Evolutionary conservation across 176 grass and related monocot genomes (phyloP), one percentile per base, ranked within the genome.

Genomic region (Tillandsia fasciculata): DNA sequence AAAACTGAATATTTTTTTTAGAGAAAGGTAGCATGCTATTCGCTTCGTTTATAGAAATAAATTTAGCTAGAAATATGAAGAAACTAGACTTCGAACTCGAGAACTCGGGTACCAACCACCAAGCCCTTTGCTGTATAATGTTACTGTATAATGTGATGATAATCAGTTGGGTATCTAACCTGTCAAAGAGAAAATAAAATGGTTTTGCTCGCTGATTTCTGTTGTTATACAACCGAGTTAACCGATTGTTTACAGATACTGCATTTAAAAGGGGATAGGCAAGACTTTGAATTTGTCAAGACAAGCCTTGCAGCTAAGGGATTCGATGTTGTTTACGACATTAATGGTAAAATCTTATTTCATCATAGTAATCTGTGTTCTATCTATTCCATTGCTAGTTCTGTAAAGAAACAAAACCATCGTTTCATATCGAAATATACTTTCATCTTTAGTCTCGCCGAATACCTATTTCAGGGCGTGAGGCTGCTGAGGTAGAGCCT

Each of bases 211-310:
- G 5, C 33, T 42, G 33, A 42, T 61, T 20, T 61, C 56, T 8
- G 12, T 9, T 22, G 12, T 61, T 61, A 18, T 22, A 23, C 56
- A 18, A 61, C 22, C 56, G 15, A 61, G 22, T n/a, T 61, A 61
- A 20, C 56, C 22, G 56, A 61, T 23, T 76, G 2, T 68, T 20
- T 75, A 9, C 65, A 99, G 94, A 75, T 99, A 48, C 73, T 88
- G 64, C 94, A 99, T 81, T 77, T 99, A 75, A 99, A 99, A 87
- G 89, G 89, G 69, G 94, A 99, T 74, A 87, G 87, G 59, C 63
- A 82, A 26, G 94, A 99, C 74, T 99, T 87, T 63, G 89, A 99
- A 14, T 99, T 93, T 64, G 94, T 99, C 14, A 99, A 93, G 82
- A 78, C 89, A 18, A 99, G 78, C 72, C 77, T 99, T 28, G 48